Base-by-base conservation (phyloP, 257 asterid genomes). In the Plectranthus barbatus region DNA sequence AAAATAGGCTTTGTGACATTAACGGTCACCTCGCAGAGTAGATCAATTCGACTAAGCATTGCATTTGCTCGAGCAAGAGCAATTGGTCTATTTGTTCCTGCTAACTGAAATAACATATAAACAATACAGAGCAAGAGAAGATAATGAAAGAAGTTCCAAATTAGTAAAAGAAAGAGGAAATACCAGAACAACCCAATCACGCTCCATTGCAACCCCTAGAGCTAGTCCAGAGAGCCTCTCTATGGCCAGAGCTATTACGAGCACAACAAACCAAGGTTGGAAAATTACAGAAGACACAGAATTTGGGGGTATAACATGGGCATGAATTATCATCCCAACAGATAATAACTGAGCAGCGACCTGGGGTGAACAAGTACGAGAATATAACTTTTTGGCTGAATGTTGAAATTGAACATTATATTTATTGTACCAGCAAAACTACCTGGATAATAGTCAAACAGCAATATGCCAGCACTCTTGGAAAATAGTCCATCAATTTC, bases 11-110 rank as follows among this genome's bases (percentile, higher is more conserved):
- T 15, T 46, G 54, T 47, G 59, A 31, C 41, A 4, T 36, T 61
- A 70, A 46, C 37, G 69, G 63, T 79, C 72, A 85, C 97, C 99
- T 92, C 99, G 7, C 95, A 89, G 26, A 89, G 78, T 52, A 86
- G 96, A 79, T 87, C 88, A 69, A 92, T 92, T 77, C 96, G 84
- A 76, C 83, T 90, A 59, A 89, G 80, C 76, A 78, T 63, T 62
- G 99, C 91, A 85, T 92, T 92, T 49, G 99, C 96, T 79, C 84
- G 88, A 68, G 97, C 96, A 72, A 92, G 97, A 63, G 97, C 99
- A 69, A 89, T 74, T 73, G 95, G 94, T 67, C 95, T 82, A 72
- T 85, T 82, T 55, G 85, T 75, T 75, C 99, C 97, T 23, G 99
- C 97, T 72, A 92, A 80, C 97, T 89, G 87, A 49, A 78, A 72